Evolutionary conservation across 23 red algal species (phyloP).

Genomic region (Cyanidioschyzon merolae): DNA sequence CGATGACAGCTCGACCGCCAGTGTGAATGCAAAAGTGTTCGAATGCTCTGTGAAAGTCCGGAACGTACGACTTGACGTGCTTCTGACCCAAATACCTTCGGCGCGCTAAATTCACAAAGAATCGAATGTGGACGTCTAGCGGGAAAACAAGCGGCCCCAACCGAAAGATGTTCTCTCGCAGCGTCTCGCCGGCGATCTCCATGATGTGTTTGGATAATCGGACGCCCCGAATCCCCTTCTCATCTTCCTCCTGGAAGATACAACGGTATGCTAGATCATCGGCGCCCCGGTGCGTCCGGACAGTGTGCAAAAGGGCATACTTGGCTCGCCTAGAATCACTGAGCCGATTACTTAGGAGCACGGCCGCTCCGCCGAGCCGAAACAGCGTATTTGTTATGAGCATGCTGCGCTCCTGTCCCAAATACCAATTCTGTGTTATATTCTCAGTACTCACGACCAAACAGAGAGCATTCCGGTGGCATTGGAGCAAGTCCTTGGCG

Average conservation of each 20-base stretch:
- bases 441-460: slow-evolving; percentile 91
- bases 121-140: slow-evolving; percentile 66
- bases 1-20: slow-evolving; percentile 88
- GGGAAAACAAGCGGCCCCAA: slow-evolving; percentile 85
- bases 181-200: slow-evolving; percentile 78
- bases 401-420: slow-evolving; percentile 77
- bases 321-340: slow-evolving; percentile 22
- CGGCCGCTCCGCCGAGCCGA: slow-evolving; percentile 73
- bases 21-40: slow-evolving; percentile 99
- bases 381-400: slow-evolving; percentile 91
- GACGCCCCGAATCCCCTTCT: slow-evolving; percentile 61
- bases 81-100: not conserved
- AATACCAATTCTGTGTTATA: slow-evolving; percentile 98
- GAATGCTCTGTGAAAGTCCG: slow-evolving; percentile 91
- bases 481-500: slow-evolving; percentile 73
- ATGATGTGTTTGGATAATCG: slow-evolving; percentile 94
- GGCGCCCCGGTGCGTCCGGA: slow-evolving; percentile 78
- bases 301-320: slow-evolving; percentile 67
- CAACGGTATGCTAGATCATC: slow-evolving; percentile 86
- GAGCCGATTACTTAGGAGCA: slow-evolving; percentile 51
- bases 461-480: slow-evolving; percentile 41
- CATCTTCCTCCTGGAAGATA: slow-evolving; percentile 94
- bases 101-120: slow-evolving; percentile 43
- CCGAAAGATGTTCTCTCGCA: slow-evolving; percentile 73
- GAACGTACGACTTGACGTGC: slow-evolving; percentile 51